Conservation (phyloP, 805 yeast genomes). For the Kazachstania kunashirensis region DNA sequence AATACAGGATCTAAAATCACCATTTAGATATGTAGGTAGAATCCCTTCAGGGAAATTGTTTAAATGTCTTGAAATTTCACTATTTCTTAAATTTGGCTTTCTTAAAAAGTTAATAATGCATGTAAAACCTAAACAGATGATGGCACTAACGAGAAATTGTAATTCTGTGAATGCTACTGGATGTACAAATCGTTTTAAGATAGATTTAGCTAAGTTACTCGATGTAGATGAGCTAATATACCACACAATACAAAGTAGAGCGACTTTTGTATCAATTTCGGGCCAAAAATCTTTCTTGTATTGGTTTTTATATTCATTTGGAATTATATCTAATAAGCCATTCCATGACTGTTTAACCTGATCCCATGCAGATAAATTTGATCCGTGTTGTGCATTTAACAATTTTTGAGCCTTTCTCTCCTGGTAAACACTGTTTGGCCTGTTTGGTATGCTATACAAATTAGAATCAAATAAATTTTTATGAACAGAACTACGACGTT, state of each 20-base stretch:
- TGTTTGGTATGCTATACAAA: slow-evolving; percentile 11
- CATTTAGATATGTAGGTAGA: slow-evolving; percentile 26
- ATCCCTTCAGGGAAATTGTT: slow-evolving; percentile 29
- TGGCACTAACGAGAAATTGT: slow-evolving; percentile 69
- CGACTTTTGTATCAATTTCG: slow-evolving; percentile 35
- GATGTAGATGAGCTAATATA: slow-evolving; percentile 72
- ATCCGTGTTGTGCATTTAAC: not conserved
- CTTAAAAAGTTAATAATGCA: slow-evolving; percentile 33
- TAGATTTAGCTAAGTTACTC: slow-evolving; percentile 70
- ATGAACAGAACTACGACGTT: slow-evolving; percentile 13
- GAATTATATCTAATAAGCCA: not conserved
- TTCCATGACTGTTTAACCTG: not conserved
- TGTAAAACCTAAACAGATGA: slow-evolving; percentile 43
- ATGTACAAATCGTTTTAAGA: slow-evolving; percentile 56
- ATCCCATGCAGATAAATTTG: not conserved
- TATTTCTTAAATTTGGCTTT: slow-evolving; percentile 31
- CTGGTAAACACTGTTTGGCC: slow-evolving; percentile 9
- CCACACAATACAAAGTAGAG: slow-evolving; percentile 62
- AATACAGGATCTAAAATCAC: slow-evolving; percentile 23
- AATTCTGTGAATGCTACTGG: slow-evolving; percentile 87
- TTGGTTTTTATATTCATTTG: not conserved
- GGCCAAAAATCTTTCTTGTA: slow-evolving; percentile 16
- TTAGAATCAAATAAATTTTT: slow-evolving; percentile 19
- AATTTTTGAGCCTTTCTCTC: slow-evolving; percentile 2
- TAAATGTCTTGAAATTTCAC: slow-evolving; percentile 11